These are phyloP conservation scores for Paracoccidioides brasiliensis DNA, from an alignment of 2,329 filamentous ascomycete species.

Conservation along the genomic window DNA sequence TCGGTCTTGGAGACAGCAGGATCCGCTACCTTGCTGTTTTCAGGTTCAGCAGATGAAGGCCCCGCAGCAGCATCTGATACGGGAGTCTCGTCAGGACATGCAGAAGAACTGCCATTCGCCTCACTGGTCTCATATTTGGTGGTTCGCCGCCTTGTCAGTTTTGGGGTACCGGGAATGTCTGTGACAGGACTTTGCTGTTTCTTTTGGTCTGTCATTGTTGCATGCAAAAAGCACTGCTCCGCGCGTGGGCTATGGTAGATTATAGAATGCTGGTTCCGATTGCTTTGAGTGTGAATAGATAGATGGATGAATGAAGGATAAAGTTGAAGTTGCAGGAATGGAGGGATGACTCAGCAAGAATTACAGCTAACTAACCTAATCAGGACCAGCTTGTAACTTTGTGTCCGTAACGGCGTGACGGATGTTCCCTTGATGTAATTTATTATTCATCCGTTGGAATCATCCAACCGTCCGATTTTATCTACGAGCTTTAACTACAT, in stretches of 20 bases:
- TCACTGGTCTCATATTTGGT: not conserved
- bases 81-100: not conserved
- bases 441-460: not conserved
- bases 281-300: not conserved
- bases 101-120: not conserved
- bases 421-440: not conserved
- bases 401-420: not conserved
- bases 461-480: not conserved
- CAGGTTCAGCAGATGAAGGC: conserved; percentile 3
- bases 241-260: not conserved
- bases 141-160: no score
- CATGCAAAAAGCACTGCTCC: not conserved
- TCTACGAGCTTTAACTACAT: not conserved
- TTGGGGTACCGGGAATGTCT: not conserved
- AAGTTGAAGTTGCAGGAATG: not conserved
- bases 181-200: not conserved
- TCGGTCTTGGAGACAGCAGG: conserved; percentile 24
- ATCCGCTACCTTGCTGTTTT: conserved; percentile 7
- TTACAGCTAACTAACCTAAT: not conserved
- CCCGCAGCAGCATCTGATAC: not conserved
- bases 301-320: not conserved
- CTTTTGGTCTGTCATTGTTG: not conserved
- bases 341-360: not conserved
- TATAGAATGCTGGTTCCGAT: not conserved
- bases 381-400: not conserved